phyloP scores from a whole-genome alignment of 1,139 yeast genomes.

The Hyphopichia burtonii region DNA sequence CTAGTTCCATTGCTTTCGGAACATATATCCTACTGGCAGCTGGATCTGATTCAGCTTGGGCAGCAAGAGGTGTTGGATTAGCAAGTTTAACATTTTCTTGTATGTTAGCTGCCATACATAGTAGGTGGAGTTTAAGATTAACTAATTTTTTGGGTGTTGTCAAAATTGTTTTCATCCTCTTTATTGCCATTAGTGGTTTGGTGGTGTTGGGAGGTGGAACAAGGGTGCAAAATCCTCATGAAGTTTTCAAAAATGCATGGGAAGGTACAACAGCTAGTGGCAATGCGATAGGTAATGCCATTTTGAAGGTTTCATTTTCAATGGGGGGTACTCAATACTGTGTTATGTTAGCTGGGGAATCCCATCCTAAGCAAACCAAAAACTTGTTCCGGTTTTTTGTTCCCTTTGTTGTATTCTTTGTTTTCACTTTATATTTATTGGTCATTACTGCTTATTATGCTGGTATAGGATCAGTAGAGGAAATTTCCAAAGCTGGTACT shows the following conservation, averaged over 20 bases:
- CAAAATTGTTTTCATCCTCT: constrained; percentile 35
- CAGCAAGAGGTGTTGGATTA: constrained; percentile 42
- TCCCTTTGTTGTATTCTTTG: constrained; percentile 31
- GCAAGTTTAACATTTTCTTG: constrained; percentile 31
- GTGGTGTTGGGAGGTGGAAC: constrained; percentile 43
- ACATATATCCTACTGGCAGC: constrained; percentile 39
- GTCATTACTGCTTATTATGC: constrained; percentile 39
- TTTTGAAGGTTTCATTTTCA: constrained; percentile 42
- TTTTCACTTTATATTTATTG: constrained; percentile 35
- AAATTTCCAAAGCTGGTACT: constrained; percentile 31
- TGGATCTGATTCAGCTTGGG: constrained; percentile 33
- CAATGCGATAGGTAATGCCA: constrained; percentile 41
- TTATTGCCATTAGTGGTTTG: constrained; percentile 35
- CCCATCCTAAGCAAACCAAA: constrained; percentile 25
- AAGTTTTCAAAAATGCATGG: constrained; percentile 36
- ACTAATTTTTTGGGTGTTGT: constrained; percentile 38
- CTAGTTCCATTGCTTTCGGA: constrained; percentile 44
- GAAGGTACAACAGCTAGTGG: constrained; percentile 41
- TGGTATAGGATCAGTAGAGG: constrained; percentile 26
- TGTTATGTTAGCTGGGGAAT: constrained; percentile 39
- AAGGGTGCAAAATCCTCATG: constrained; percentile 27
- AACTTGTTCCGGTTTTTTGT: constrained; percentile 31
- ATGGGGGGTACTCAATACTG: constrained; percentile 41
- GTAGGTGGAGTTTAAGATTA: constrained; percentile 31
- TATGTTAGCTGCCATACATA: constrained; percentile 23